Percentiles rank a stretch among this genome's conserved stretches.
Conservation (phyloP, 2,329 filamentous ascomycete genomes). For the Cyclaneusma minus region DNA sequence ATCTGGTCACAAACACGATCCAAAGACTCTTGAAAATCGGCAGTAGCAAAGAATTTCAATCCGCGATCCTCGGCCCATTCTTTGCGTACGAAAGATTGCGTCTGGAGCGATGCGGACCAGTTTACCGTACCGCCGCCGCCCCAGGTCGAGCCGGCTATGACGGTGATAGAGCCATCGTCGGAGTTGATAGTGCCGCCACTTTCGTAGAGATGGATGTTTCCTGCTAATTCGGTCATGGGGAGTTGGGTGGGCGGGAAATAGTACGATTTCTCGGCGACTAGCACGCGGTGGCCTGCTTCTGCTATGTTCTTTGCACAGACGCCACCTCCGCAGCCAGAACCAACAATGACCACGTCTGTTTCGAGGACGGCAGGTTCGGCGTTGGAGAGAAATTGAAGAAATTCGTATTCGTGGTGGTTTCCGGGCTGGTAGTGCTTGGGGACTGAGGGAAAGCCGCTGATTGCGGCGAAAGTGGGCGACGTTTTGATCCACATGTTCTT, state of each 20-base stretch:
- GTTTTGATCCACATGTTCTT: constrained; percentile 29
- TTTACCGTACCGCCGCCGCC: constrained; percentile 83
- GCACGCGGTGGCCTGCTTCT: constrained; percentile 56
- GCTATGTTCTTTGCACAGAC: constrained; percentile 71
- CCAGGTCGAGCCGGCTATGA: constrained; percentile 59
- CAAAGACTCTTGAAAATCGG: constrained; percentile 61
- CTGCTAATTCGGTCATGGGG: constrained; percentile 55
- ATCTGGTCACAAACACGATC: constrained; percentile 68
- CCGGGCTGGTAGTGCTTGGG: constrained; percentile 26
- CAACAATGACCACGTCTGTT: constrained; percentile 72
- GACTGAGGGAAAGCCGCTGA: constrained; percentile 42
- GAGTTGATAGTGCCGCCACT: constrained; percentile 41
- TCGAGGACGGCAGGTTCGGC: constrained; percentile 41
- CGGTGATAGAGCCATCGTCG: constrained; percentile 39
- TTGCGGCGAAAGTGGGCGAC: constrained; percentile 34
- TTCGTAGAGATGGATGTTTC: constrained; percentile 50
- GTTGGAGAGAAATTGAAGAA: constrained; percentile 13
- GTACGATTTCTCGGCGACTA: constrained; percentile 74
- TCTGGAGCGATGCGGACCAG: constrained; percentile 50
- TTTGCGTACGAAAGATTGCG: constrained; percentile 57
- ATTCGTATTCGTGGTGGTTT: constrained; percentile 18
- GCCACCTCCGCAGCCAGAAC: constrained; percentile 73
- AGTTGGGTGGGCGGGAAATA: constrained; percentile 58
- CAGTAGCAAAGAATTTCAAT: constrained; percentile 57
- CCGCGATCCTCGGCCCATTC: constrained; percentile 60